Percentiles rank a stretch among this genome's conserved stretches.
Evolutionary conservation across 306 rosid species (phyloP).

Genomic region (Cicer pinnatifidum): DNA sequence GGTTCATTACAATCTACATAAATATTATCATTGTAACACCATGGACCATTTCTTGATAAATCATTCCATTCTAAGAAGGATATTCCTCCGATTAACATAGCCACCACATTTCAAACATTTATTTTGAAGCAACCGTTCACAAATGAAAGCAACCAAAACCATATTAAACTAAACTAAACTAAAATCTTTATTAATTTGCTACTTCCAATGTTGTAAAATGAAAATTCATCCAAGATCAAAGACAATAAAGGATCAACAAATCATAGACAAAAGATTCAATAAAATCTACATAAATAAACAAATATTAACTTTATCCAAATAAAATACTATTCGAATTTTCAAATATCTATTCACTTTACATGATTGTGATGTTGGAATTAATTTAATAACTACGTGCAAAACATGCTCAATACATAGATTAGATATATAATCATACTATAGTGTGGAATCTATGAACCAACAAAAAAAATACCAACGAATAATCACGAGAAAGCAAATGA

Average conservation of each 20-base stretch:
- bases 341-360: not conserved
- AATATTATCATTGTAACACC: conserved; percentile 62
- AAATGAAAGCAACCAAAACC: conserved; percentile 11
- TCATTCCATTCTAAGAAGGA: conserved; percentile 77
- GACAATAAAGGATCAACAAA: conserved; percentile 10
- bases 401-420: too few species aligned
- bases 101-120: conserved; percentile 6
- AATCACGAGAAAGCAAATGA: not conserved
- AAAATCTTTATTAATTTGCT: not conserved
- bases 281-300: not conserved
- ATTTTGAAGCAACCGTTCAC: conserved; percentile 18
- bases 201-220: conserved; percentile 8
- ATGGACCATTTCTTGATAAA: conserved; percentile 75
- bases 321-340: conserved; percentile 19
- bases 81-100: conserved; percentile 46
- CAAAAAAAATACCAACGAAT: not conserved
- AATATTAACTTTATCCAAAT: not conserved
- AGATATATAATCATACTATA: too few species aligned
- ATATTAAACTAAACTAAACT: not conserved
- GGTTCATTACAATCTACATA: conserved; percentile 20
- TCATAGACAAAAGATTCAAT: conserved; percentile 25
- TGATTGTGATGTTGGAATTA: not conserved
- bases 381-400: too few species aligned
- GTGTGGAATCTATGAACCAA: not conserved
- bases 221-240: conserved; percentile 6